Base-by-base conservation (phyloP, 208 protist genomes). In the Zelonia costaricensis region DNA sequence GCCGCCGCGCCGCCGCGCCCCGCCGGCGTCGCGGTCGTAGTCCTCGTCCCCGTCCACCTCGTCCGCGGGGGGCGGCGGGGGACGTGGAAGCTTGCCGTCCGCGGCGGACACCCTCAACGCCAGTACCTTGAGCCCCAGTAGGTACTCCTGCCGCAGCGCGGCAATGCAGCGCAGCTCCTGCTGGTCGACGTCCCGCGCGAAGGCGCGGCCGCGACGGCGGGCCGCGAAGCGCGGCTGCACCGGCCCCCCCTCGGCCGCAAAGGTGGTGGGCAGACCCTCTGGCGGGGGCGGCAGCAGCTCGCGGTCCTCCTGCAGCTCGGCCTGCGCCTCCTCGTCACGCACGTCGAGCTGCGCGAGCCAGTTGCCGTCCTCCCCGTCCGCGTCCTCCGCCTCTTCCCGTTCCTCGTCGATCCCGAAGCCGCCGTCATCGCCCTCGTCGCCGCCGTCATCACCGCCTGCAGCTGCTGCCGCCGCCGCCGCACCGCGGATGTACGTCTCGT, bases 91-190 rank as follows among this genome's bases (percentile, higher is more conserved):
- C 43, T 63, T 48, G 5, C 84, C 88, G 49, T 88, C 70, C 27
- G 76, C 27, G 22, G 20, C 6, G 0, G 56, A 64, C 25, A 84
- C 58, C 62, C 66, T 80, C 42, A 91, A 56, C 6, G 60, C 69
- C 36, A 94, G 43, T 20, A 82, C 66, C 47, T 81, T 65, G 25
- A 76, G 67, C 15, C 69, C 75, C 8, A 92, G 74, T n/a, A 75
- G 66, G 58, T 92, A 92, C 66, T 80, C 79, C 20, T 75, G 78
- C 4, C 88, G 80, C 9, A 92, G 73, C 15, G 58, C 77, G 12
- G 58, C 61, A 31, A 94, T 81, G 46, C 77, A 78, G 6, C 80
- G 62, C 27, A 64, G 70, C 69, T 94, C 88, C 31, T 63, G 60
- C 39, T 39, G 33, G 44, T 80, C 78, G 38, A 74, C 69, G 40